These are phyloP conservation scores for Aspergillus sp. DNA, from an alignment of 2,329 filamentous ascomycete genomes.

Conservation along the genomic window DNA sequence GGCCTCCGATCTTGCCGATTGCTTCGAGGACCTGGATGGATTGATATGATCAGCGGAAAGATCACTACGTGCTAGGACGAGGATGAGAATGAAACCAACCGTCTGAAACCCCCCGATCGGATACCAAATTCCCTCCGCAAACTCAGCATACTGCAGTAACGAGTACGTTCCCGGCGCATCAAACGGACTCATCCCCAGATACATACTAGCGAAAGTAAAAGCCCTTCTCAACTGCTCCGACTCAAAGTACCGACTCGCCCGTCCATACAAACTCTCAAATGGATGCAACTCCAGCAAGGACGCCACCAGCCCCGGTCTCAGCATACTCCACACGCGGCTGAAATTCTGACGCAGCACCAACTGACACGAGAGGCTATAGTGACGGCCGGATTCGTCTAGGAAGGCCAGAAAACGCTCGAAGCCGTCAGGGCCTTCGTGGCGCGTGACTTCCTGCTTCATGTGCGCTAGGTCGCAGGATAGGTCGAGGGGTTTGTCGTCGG, in stretches of 20 bases:
- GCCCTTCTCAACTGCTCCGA: constrained; percentile 67
- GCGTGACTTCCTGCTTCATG: constrained; percentile 71
- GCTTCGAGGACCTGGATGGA: constrained; percentile 55
- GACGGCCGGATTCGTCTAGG: constrained; percentile 65
- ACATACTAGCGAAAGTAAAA: constrained; percentile 79
- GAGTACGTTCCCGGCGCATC: constrained; percentile 74
- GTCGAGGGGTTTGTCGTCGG: constrained; percentile 58
- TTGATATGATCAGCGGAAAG: too few species aligned
- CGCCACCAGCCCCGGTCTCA: constrained; percentile 58
- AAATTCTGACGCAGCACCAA: constrained; percentile 70
- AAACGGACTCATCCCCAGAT: constrained; percentile 78
- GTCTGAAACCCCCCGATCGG: constrained; percentile 64
- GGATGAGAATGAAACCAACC: too few species aligned
- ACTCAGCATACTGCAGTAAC: constrained; percentile 71
- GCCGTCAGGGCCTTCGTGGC: constrained; percentile 68
- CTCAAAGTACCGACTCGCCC: constrained; percentile 67
- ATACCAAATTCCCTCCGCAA: constrained; percentile 73
- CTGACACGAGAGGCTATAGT: constrained; percentile 67
- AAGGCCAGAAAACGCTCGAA: constrained; percentile 69
- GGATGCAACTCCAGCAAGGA: constrained; percentile 65
- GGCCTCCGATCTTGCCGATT: constrained; percentile 61
- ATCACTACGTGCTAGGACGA: too few species aligned
- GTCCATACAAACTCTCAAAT: constrained; percentile 67
- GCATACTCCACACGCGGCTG: constrained; percentile 56
- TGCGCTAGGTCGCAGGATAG: constrained; percentile 65